Evolutionary conservation across 768 basidiomycete species (phyloP), one percentile per base, ranked within the genome.

Genomic region (Coprinopsis cinerea): DNA sequence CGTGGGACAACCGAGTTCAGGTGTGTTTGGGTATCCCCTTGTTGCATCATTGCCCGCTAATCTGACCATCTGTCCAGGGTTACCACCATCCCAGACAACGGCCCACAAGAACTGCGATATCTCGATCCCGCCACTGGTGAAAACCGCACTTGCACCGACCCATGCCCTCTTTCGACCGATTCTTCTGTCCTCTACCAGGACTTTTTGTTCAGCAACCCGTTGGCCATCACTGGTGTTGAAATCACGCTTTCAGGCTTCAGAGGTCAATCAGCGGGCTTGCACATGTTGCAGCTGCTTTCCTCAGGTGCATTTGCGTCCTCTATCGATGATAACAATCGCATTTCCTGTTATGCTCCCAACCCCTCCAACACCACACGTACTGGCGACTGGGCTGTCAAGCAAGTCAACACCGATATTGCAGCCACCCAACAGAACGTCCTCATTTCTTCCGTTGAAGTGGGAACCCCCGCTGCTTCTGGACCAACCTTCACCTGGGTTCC

Each of bases 401-500:
- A 76, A 35, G 83, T 78, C 20, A 74, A 77, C 48, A 95, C 92
- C 2, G 57, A 73, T 53, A 91, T 95, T 42, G 70, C 92, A 0
- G 95, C 83, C 13, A 96, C 95, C 4, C 76, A 75, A 0, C 85
- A 92, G 54, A 72, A 74, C 2, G 83, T 93, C 40, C 77, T 93
- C 15, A 76, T 84, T 20, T 77, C 92, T 14, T 69, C 69, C 1
- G 77, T 92, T 11, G 57, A 71, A 25, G 85, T 87, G 26, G 84
- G 81, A 14, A 84, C 86, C 0, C 56, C 81, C 1, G 49, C 82
- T 2, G 61, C 77, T 1, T 65, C 76, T 24, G 79, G 78, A n/a
- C 90, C 96, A 13, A 82, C 77, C 28, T 80, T 95, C 62, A 93
- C 88, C 0, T 96, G 91, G 85, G 76, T 80, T 65, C 94, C 94